phyloP scores from a whole-genome alignment of 2,329 filamentous ascomycete species.

The Ascocoryne sarcoides region DNA sequence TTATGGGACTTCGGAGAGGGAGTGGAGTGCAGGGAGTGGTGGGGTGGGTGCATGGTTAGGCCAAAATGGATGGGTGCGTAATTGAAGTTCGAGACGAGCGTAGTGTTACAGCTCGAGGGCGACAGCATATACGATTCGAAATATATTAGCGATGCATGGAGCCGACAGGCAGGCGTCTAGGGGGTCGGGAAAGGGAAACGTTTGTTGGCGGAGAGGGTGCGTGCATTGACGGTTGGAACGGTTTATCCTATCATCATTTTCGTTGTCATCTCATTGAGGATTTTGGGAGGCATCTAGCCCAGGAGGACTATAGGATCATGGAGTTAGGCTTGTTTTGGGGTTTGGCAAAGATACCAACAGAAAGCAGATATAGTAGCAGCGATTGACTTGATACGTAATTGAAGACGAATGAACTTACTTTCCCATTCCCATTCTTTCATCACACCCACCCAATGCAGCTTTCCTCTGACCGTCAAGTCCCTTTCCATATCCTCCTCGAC shows the following conservation, averaged over 20 bases:
- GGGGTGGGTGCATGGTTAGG: slow-evolving; percentile 11
- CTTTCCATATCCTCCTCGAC: slow-evolving; percentile 39
- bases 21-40: neutral
- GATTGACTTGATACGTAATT: slow-evolving; percentile 1
- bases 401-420: slow-evolving; percentile 38
- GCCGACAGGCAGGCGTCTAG: too few species aligned
- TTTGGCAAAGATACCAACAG: neutral
- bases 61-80: slow-evolving; percentile 6
- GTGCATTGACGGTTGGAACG: too few species aligned
- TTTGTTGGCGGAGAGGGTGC: neutral
- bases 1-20: neutral
- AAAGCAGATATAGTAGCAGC: neutral
- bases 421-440: slow-evolving; percentile 70
- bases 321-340: slow-evolving; percentile 1
- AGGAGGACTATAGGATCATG: slow-evolving; percentile 15
- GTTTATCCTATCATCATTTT: too few species aligned
- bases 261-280: neutral
- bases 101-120: neutral
- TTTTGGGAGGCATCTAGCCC: slow-evolving; percentile 5
- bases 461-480: slow-evolving; percentile 56
- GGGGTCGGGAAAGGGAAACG: neutral
- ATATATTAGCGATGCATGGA: neutral
- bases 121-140: neutral
- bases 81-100: neutral
- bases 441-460: slow-evolving; percentile 60